Conservation (phyloP, 345 rosid genomes). For the Eucalyptus urophylla region DNA sequence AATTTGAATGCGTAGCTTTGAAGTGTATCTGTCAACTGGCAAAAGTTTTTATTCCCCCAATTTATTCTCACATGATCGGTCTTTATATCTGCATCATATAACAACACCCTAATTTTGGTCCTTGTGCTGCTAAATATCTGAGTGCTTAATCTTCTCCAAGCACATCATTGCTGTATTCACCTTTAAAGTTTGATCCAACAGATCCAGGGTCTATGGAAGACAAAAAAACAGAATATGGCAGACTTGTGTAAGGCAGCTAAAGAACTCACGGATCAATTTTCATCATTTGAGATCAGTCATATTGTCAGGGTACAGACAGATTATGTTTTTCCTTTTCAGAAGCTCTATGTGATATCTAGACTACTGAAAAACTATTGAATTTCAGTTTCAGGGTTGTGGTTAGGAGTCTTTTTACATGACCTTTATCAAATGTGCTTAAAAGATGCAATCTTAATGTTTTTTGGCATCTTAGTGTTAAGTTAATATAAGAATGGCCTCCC, state of each 20-base stretch:
- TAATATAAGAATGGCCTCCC: not conserved
- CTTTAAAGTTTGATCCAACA: constrained; percentile 2
- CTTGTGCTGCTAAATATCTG: not conserved
- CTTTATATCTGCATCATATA: not conserved
- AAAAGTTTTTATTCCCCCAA: not conserved
- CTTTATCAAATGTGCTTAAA: not conserved
- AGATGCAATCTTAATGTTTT: not conserved
- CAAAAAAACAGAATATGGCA: constrained; percentile 54
- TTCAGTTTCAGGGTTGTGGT: not conserved
- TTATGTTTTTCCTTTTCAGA: not conserved
- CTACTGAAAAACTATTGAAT: not conserved
- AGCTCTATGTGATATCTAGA: not conserved
- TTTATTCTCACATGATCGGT: not conserved
- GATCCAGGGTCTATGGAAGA: constrained; percentile 81
- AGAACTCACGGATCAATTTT: constrained; percentile 53
- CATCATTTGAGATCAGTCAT: constrained; percentile 54
- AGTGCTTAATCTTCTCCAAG: not conserved
- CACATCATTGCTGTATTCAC: not conserved
- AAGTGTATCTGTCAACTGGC: not conserved
- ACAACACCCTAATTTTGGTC: not conserved
- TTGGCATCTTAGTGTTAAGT: not conserved
- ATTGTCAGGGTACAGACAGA: constrained; percentile 42
- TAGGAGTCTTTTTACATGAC: not conserved
- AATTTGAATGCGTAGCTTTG: not conserved
- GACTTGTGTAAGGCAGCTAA: constrained; percentile 53